Base-by-base conservation (phyloP, 2,329 filamentous ascomycete genomes). In the Hymenoscyphus fructigenus region DNA sequence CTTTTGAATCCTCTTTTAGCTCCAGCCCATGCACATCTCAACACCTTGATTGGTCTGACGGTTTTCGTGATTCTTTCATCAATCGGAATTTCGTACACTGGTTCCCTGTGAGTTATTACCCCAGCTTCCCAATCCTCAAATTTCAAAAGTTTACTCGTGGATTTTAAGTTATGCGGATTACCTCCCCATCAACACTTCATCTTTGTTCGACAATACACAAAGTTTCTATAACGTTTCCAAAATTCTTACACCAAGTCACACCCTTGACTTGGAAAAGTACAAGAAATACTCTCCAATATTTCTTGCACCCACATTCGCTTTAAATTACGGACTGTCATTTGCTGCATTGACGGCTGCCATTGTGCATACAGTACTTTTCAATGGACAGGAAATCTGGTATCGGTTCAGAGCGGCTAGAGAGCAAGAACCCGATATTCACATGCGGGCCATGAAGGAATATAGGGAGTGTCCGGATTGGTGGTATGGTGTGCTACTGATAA, bases 21-120 rank as follows among this genome's bases (percentile, higher is more conserved):
- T 2, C 89, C 89, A 4, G 91, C 88, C 84, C 85, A 88, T 73
- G 90, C 89, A 6, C 91, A 91, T 67, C 87, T 86, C 67, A 92
- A 92, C 73, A 91, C 88, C 0, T 75, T 90, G 38, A 84, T 91
- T 38, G 89, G 89, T 10, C 84, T 91, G 36, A 80, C 89, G 1
- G 26, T 84, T 1, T 91, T 90, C 73, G 91, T 86, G 74, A 83
- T 90, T 63, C 74, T 90, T 15, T 76, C 83, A 4, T 80, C 85
- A 2, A 81, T 84, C 0, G 78, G 83, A 4, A 77, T 92, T 12
- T 88, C 91, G 73, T 93, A 88, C 72, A 84, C 81, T 4, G 85
- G 85, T 12, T 79, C 81, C 0, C 91, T 69, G 63, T 70, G 60
- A 61, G 65, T 58, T n/a, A 20, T 23, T 20, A 14, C 1, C 3